Evolutionary conservation across 2,329 filamentous ascomycete genomes (phyloP), one percentile per base, ranked within the genome.

Genomic region (Aschersonia sp.): DNA sequence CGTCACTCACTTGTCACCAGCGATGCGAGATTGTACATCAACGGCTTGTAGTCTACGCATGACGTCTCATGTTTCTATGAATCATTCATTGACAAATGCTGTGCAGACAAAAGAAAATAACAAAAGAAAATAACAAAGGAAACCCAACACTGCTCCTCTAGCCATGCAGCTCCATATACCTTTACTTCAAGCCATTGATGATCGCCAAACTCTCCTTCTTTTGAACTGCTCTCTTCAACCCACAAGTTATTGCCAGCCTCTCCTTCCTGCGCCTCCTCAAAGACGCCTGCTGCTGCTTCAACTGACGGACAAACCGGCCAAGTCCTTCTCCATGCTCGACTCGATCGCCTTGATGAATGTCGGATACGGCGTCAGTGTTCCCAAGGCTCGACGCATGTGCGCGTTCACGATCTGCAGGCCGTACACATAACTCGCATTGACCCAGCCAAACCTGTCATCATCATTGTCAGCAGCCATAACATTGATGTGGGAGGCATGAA

Each of bases 401-500:
- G 86, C 84, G 57, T 85, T 89, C 51, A 95, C 75, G 55, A 96
- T 85, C 55, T 89, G 83, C 51, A 97, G 73, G 41, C 91, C 92
- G 60, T 94, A 94, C 49, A 97, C 85, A 63, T 94, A 98, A 62
- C 89, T 96, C 58, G 92, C 91, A 62, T 98, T 98, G 59, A 97
- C 92, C 92, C 92, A 98, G 47, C 91, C 92, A 61, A 98, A 98
- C 50, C 91, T 95, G 59, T 45, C n/a, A 30, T 30, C 12, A 38
- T 38, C 35, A 38, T 12, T 12, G 20, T 7, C 30, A 30, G n/a
- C 20, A 38, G 45, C 31, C 31, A 5, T 7, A 6, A 2, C 20
- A 20, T 20, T 20, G 20, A 20, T 20, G 20, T 2, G 20, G 20
- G 20, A 20, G 20, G 20, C 20, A 20, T 20, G 20, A 20, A 20